A percentile compares a stretch with the other conserved stretches of the same genome.
phyloP scores from a whole-genome alignment of 805 yeast genomes.

The Cyberlindnera maclurae region DNA sequence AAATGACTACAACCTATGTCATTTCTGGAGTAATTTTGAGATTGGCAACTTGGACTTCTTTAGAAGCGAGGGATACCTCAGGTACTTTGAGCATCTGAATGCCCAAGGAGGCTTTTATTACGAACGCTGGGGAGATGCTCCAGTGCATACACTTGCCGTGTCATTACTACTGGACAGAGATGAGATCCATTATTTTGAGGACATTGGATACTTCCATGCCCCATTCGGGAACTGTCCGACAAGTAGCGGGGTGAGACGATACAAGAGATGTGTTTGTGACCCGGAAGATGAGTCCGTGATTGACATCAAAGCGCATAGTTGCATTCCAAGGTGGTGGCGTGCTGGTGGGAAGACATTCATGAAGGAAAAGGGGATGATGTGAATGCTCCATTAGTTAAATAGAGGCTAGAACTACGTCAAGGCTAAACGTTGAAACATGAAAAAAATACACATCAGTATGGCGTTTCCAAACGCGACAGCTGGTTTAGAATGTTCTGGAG shows the following conservation, averaged over 20 bases:
- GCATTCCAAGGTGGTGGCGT: constrained; percentile 74
- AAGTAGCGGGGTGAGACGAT: constrained; percentile 38
- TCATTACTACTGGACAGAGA: constrained; percentile 48
- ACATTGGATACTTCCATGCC: constrained; percentile 70
- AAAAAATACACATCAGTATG: constrained; percentile 22
- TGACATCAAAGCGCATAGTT: constrained; percentile 45
- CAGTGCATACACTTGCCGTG: constrained; percentile 72
- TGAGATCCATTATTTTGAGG: constrained; percentile 72
- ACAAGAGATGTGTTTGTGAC: constrained; percentile 59
- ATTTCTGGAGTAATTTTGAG: constrained; percentile 86
- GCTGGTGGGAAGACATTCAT: constrained; percentile 55
- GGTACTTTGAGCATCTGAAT: constrained; percentile 59
- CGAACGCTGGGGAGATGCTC: constrained; percentile 96
- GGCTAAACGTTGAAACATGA: too few species aligned
- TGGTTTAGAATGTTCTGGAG: constrained; percentile 83
- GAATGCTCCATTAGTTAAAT: too few species aligned
- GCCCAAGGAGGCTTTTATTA: constrained; percentile 70
- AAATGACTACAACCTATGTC: constrained; percentile 69
- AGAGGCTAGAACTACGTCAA: too few species aligned
- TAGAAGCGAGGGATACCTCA: constrained; percentile 54
- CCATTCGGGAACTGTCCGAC: constrained; percentile 64
- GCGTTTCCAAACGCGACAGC: constrained; percentile 57
- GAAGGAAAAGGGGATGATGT: constrained; percentile 29
- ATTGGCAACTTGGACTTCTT: constrained; percentile 66
- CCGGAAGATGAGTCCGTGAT: constrained; percentile 35